Percentiles rank a stretch among this genome's conserved stretches.
These are phyloP conservation scores for Voacanga thouarsii DNA, from an alignment of 257 asterid species.

Conservation along the genomic window DNA sequence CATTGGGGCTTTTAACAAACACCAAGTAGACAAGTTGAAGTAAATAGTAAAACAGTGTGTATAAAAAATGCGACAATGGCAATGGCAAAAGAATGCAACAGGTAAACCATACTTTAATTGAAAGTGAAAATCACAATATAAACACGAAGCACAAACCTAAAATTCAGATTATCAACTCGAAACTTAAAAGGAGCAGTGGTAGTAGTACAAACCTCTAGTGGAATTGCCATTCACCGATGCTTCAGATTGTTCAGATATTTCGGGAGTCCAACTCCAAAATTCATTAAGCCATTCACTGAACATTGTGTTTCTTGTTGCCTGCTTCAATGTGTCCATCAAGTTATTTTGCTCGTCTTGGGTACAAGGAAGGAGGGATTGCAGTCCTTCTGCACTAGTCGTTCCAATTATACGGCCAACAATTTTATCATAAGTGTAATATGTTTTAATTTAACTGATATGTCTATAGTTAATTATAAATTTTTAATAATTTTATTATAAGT, in stretches of 20 bases:
- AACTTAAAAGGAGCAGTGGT: not conserved
- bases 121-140: too few species aligned
- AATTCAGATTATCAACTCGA: conserved; percentile 8
- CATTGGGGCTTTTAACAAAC: too few species aligned
- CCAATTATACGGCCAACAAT: conserved; percentile 53
- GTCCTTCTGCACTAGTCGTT: conserved; percentile 53
- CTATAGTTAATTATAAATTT: too few species aligned
- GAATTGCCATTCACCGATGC: conserved; percentile 19
- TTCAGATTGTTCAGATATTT: conserved; percentile 29
- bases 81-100: too few species aligned
- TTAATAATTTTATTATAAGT: too few species aligned
- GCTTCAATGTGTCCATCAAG: conserved; percentile 47
- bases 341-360: conserved; percentile 48
- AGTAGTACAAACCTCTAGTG: conserved; percentile 26
- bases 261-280: conserved; percentile 39
- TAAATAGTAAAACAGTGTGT: too few species aligned
- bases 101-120: too few species aligned
- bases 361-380: conserved; percentile 52
- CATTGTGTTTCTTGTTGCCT: conserved; percentile 51
- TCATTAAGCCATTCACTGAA: conserved; percentile 53
- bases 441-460: too few species aligned
- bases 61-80: too few species aligned
- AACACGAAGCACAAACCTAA: too few species aligned
- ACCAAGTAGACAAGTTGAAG: too few species aligned
- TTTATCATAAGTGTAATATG: too few species aligned